Base-by-base conservation (phyloP, 805 yeast genomes). In the Yarrowia divulgata region DNA sequence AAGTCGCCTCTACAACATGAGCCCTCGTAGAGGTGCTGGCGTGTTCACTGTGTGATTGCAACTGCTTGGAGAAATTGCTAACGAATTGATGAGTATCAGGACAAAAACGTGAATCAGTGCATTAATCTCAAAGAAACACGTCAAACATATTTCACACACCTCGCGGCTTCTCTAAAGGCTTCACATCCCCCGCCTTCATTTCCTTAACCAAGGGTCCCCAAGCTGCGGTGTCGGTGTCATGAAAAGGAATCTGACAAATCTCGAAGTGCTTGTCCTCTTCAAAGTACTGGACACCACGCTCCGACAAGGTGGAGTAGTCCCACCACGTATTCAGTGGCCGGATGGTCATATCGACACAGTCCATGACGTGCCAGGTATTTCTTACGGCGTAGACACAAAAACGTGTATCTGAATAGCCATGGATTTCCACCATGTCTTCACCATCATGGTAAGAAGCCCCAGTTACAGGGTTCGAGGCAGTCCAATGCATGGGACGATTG, bases 401-500 rank as follows among this genome's bases (percentile, higher is more conserved):
- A 16, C 57, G 42, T 1, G 23, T 1, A 29, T 52, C 57, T 12
- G 57, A 32, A 13, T 35, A 50, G 2, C 42, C 57, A 13, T 52
- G 42, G 6, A 35, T 9, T n/a, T 52, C 57, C n/a, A 52, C 42
- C 57, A 52, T 52, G 32, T 52, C 57, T 18, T 52, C 57, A 5
- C 57, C 57, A 52, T 52, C 57, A 7, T 52, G 42, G 57, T 52
- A 52, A 7, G 16, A 14, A 2, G 23, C 12, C 1, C 57, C 42
- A 2, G 42, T 35, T 5, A 52, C 42, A 8, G 57, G 57, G 18
- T 52, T 52, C 2, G 57, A 52, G 29, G 57, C 57, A 18, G 57
- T 35, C 42, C 57, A 52, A 32, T 18, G 57, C 57, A 52, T 52
- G 42, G 57, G 57, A 4, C 57, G 57, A 12, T 35, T 52, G 35